A percentile compares a stretch with the other conserved stretches of the same genome.
Evolutionary conservation across 225 moss, liverwort and hornwort genomes (phyloP).

Genomic region (Pseudisothecium myosuroides): DNA sequence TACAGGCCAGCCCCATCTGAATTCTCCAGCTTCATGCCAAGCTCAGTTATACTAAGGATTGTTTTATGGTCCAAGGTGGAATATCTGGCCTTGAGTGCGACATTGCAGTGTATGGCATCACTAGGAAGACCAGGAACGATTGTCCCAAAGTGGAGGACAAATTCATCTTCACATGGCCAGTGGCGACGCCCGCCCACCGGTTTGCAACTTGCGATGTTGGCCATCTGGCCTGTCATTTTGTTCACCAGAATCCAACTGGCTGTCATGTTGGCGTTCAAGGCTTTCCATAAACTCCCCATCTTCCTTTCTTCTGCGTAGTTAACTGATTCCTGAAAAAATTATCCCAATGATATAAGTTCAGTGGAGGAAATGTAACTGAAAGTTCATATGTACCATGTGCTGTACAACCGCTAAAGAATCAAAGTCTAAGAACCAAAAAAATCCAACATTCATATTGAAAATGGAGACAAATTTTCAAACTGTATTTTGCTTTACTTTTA

Average conservation of each 20-base stretch:
- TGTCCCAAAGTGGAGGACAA: constrained; percentile 58
- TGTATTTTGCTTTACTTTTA: neutral
- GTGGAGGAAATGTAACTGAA: neutral
- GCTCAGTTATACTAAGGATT: constrained; percentile 25
- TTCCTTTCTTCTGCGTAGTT: constrained; percentile 20
- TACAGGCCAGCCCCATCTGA: constrained; percentile 36
- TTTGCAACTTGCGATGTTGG: constrained; percentile 56
- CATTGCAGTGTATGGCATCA: constrained; percentile 24
- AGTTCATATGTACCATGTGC: neutral
- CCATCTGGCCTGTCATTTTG: constrained; percentile 46
- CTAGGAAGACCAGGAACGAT: constrained; percentile 14
- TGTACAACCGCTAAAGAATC: neutral
- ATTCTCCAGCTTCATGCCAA: constrained; percentile 70
- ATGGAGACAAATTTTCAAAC: neutral
- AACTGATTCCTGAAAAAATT: neutral
- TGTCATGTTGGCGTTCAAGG: constrained; percentile 42
- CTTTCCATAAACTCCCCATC: constrained; percentile 49
- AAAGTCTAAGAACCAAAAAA: too few relatives aligned
- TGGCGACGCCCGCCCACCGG: constrained; percentile 51
- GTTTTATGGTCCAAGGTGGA: neutral
- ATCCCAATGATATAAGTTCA: neutral
- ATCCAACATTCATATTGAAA: neutral
- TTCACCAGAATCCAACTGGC: constrained; percentile 78
- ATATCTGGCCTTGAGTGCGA: constrained; percentile 31
- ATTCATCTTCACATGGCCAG: constrained; percentile 73